Conservation (phyloP, 2,329 filamentous ascomycete species). For the Paecilomyces sp. region DNA sequence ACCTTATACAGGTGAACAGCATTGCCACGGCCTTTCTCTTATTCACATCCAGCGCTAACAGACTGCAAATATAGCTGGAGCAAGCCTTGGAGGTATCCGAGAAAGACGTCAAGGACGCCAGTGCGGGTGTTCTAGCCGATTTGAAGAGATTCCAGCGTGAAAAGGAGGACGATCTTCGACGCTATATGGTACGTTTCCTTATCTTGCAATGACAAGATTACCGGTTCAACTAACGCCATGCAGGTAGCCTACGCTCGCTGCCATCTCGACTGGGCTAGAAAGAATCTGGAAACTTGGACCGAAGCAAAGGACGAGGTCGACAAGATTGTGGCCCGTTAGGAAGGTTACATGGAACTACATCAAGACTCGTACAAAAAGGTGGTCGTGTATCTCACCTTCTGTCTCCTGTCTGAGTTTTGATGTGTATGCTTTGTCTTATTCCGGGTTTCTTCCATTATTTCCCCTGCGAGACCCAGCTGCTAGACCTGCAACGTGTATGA, state of each 20-base stretch:
- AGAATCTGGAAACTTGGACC: slow-evolving; percentile 86
- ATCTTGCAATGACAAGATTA: slow-evolving; percentile 4
- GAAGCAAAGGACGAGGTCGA: slow-evolving; percentile 80
- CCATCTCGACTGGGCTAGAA: slow-evolving; percentile 90
- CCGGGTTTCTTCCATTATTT: not conserved
- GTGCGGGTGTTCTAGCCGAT: slow-evolving; percentile 78
- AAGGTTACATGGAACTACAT: not conserved
- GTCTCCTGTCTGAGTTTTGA: not conserved
- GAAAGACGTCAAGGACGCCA: slow-evolving; percentile 89
- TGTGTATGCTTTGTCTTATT: not conserved
- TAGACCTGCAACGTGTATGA: not conserved
- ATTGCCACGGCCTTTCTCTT: not conserved
- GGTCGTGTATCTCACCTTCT: not conserved
- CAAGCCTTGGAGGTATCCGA: slow-evolving; percentile 84
- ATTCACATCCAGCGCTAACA: slow-evolving; percentile 2
- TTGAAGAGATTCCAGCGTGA: slow-evolving; percentile 87
- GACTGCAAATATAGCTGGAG: slow-evolving; percentile 57
- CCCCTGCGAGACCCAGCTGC: not conserved
- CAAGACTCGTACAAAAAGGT: not conserved
- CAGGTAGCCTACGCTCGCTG: slow-evolving; percentile 87
- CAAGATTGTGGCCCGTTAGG: slow-evolving; percentile 59
- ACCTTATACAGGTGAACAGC: slow-evolving; percentile 53
- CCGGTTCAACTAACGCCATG: slow-evolving; percentile 5
- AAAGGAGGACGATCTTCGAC: slow-evolving; percentile 87
- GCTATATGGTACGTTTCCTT: slow-evolving; percentile 76